These are phyloP conservation scores for Ophiostoma novo-ulmi DNA, from an alignment of 2,329 filamentous ascomycete species.

Conservation along the genomic window DNA sequence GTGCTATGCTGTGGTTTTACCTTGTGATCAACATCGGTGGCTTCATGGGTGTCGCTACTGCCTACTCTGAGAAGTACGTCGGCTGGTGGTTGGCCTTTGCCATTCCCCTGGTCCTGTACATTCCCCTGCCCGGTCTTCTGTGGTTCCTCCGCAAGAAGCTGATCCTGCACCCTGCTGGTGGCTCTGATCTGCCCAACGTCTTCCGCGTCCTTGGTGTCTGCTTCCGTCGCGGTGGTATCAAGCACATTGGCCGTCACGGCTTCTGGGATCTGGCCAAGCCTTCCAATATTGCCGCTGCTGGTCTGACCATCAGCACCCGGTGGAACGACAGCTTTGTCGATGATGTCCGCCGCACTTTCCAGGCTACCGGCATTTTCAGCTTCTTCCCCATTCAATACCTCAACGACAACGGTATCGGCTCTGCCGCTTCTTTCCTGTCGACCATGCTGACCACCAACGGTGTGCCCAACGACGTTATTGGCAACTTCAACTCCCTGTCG, in stretches of 20 bases:
- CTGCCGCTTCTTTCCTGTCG: conserved; percentile 43
- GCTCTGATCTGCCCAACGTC: conserved; percentile 43
- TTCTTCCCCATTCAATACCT: conserved; percentile 45
- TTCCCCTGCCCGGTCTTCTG: conserved; percentile 40
- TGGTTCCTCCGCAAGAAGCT: conserved; percentile 42
- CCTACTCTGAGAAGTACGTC: conserved; percentile 67
- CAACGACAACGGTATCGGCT: conserved; percentile 48
- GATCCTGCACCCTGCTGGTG: conserved; percentile 42
- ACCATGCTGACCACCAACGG: conserved; percentile 53
- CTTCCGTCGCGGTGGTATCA: conserved; percentile 39
- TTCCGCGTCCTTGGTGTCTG: conserved; percentile 40
- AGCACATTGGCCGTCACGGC: conserved; percentile 38
- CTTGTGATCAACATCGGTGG: conserved; percentile 68
- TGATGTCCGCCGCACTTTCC: conserved; percentile 60
- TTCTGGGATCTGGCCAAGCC: conserved; percentile 69
- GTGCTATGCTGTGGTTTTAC: conserved; percentile 62
- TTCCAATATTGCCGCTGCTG: conserved; percentile 45
- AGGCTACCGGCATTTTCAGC: conserved; percentile 64
- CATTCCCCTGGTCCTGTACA: conserved; percentile 49
- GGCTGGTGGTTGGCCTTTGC: conserved; percentile 63
- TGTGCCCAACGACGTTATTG: conserved; percentile 70
- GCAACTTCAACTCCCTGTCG: conserved; percentile 68
- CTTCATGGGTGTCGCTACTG: conserved; percentile 59
- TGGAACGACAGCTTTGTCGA: conserved; percentile 49
- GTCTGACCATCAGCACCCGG: conserved; percentile 36